phyloP scores from a whole-genome alignment of 345 rosid genomes.

The Salix dunnii region DNA sequence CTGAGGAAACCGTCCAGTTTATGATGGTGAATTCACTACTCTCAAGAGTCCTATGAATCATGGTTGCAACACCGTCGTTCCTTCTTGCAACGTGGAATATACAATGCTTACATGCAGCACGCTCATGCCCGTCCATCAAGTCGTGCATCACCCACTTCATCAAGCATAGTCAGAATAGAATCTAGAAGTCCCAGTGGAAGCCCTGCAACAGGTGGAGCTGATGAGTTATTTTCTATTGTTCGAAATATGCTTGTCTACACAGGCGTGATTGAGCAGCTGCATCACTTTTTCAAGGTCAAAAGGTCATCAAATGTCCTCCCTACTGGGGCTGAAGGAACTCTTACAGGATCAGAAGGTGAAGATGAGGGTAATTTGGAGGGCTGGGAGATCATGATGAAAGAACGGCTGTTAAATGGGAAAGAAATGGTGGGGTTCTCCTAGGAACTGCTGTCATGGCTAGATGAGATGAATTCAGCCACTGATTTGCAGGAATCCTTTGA shows the following conservation, averaged over 20 bases:
- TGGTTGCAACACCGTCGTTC: constrained; percentile 86
- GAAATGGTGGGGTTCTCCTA: constrained; percentile 84
- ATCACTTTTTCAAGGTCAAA: no score
- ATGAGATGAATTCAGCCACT: constrained; percentile 65
- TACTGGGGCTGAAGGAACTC: constrained; percentile 41
- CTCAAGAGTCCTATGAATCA: constrained; percentile 74
- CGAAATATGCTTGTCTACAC: no score
- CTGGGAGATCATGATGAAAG: constrained; percentile 84
- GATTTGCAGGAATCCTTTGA: constrained; percentile 93
- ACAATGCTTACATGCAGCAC: constrained; percentile 90
- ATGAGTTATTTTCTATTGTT: no score
- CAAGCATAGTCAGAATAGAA: constrained; percentile 16
- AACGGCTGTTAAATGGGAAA: constrained; percentile 58
- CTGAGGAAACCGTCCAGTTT: constrained; percentile 84
- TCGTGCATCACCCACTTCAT: constrained; percentile 28
- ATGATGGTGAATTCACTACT: constrained; percentile 98
- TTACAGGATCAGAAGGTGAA: constrained; percentile 26
- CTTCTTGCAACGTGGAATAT: constrained; percentile 84
- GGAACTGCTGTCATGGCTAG: constrained; percentile 78
- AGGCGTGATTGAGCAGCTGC: no score
- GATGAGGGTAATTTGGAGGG: constrained; percentile 51
- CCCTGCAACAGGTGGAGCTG: constrained; percentile 24
- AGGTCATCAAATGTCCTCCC: constrained; percentile 31
- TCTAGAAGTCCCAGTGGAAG: no score
- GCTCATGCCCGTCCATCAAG: constrained; percentile 60